Percentiles rank a stretch among this genome's conserved stretches.
phyloP scores from a whole-genome alignment of 108 stramenopile species.

The Mayamaea pseudoterrestris region DNA sequence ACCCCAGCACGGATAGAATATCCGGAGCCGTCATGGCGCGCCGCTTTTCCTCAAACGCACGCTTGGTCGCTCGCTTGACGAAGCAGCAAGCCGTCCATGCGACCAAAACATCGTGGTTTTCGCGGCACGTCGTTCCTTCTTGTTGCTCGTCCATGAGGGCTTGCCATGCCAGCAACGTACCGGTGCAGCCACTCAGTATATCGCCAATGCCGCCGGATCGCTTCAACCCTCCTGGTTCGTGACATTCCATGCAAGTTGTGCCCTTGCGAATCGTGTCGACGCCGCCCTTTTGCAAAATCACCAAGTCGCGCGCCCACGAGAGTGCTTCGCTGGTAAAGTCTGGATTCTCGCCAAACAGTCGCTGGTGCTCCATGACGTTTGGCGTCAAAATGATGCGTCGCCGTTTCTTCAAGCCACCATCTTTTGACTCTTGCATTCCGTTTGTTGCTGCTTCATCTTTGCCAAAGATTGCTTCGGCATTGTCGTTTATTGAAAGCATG shows the following conservation, averaged over 20 bases:
- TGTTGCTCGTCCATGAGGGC: constrained; percentile 21
- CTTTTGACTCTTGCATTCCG: constrained; percentile 9
- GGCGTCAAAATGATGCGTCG: constrained; percentile 87
- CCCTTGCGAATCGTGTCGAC: constrained; percentile 15
- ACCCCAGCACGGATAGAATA: constrained; percentile 55
- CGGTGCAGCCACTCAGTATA: constrained; percentile 77
- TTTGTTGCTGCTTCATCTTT: constrained; percentile 11
- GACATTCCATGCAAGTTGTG: constrained; percentile 25
- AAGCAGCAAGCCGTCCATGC: constrained; percentile 69
- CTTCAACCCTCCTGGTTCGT: constrained; percentile 76
- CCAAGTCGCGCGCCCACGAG: background rate
- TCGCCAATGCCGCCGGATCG: constrained; percentile 97
- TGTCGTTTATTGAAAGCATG: constrained; percentile 55
- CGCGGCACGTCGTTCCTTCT: background rate
- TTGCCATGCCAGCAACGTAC: constrained; percentile 73
- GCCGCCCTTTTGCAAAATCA: constrained; percentile 17
- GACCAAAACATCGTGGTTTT: constrained; percentile 22
- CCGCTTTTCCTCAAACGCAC: constrained; percentile 50
- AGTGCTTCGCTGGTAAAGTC: background rate
- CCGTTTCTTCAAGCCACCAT: no score
- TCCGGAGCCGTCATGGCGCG: constrained; percentile 85
- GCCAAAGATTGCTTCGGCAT: constrained; percentile 18
- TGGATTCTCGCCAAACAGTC: constrained; percentile 28
- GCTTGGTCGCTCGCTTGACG: constrained; percentile 56
- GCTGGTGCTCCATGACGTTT: constrained; percentile 83